Evolutionary conservation across 169 alveolate genomes (phyloP), one percentile per base, ranked within the genome.

Genomic region (Eimeria necatrix): DNA sequence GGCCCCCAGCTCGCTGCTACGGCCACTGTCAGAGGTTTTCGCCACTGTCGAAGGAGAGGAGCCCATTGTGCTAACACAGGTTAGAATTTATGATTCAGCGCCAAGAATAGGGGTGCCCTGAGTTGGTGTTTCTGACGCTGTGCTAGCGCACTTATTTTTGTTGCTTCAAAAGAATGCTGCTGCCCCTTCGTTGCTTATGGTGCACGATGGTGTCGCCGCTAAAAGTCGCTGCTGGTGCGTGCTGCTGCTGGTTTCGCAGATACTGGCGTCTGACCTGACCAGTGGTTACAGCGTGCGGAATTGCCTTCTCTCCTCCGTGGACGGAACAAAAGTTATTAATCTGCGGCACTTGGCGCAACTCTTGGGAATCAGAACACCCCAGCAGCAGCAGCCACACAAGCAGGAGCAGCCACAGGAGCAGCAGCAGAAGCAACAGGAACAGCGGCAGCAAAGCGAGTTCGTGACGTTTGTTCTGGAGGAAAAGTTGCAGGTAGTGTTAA

Each of bases 201-300:
- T 32, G 41, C 41, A 32, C 41, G 41, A 32, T 32, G 41, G 41
- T 32, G 41, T 32, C 41, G 41, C 41, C 2, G 41, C 41, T 32
- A 32, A 32, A 32, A 32, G 68, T 56, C 20, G 68, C 68, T 56
- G 68, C 68, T 56, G 68, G 20, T 56, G 22, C 68, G 22, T n/a
- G 7, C 7, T 84, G 91, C 78, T 59, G 56, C 60, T 41, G 60
- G 20, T 12, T 32, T n/a, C 32, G 53, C 96, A 94, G 96, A 85
- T 94, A n/a, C 64, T 94, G 73, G 96, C 96, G 14, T 94, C 96
- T 10, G 96, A 94, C 91, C 83, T 94, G 51, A 94, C 96, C 53
- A 85, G 84, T 22, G 96, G 96, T 12, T 94, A 94, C 94, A 81
- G 64, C 52, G 49, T 68, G 18, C 93, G 94, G 20, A 84, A 94